A percentile compares a stretch with the other conserved stretches of the same genome.
phyloP scores from a whole-genome alignment of 805 yeast species.

The Grigorovia jiainica region DNA sequence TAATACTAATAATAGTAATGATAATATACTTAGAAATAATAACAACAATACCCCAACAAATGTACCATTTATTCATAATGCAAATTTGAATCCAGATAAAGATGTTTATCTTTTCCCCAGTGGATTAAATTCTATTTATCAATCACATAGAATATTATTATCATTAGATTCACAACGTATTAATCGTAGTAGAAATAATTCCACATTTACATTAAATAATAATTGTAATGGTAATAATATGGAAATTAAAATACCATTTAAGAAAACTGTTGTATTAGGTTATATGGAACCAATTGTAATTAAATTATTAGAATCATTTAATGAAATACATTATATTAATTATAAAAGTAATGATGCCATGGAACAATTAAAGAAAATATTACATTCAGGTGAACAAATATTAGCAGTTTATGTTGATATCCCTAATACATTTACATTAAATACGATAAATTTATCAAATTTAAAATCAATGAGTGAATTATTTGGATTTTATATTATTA shows the following conservation, averaged over 20 bases:
- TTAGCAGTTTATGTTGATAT: conserved; percentile 82
- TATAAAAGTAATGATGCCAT: conserved; percentile 55
- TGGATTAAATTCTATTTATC: conserved; percentile 86
- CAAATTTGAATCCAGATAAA: conserved; percentile 31
- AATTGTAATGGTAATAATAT: too few relatives aligned
- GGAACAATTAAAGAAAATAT: conserved; percentile 49
- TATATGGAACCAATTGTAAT: conserved; percentile 93
- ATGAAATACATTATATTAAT: conserved; percentile 84
- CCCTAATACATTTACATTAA: conserved; percentile 89
- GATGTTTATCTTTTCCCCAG: conserved; percentile 81
- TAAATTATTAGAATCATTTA: conserved; percentile 78
- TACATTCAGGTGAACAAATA: conserved; percentile 58
- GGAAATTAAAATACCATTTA: conserved; percentile 4
- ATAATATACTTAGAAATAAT: neutral
- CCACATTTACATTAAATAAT: neutral
- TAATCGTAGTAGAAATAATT: conserved; percentile 4
- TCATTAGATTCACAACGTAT: conserved; percentile 27
- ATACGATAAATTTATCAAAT: conserved; percentile 66
- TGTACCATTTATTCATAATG: neutral
- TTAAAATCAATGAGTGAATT: conserved; percentile 57
- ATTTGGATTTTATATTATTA: conserved; percentile 67
- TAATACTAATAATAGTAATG: neutral
- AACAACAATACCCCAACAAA: neutral
- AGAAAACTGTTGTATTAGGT: conserved; percentile 86
- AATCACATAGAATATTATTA: conserved; percentile 58